phyloP scores from a whole-genome alignment of 345 rosid genomes.

The Ceriops zippeliana region DNA sequence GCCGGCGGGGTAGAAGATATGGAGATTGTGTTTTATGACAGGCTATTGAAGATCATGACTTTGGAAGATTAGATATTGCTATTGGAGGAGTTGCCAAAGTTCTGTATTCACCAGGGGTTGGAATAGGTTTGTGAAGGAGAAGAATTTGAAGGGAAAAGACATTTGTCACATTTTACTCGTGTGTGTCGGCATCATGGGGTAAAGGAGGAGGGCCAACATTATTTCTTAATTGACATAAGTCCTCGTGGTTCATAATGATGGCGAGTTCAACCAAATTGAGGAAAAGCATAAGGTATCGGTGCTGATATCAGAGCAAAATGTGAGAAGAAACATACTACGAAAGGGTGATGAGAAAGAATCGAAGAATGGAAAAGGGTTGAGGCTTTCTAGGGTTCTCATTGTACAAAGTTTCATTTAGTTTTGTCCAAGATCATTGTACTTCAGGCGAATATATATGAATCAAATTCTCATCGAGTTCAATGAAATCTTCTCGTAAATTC shows the following conservation, averaged over 20 bases:
- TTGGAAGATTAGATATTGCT: constrained; percentile 29
- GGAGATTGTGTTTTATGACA: constrained; percentile 23
- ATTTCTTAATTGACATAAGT: constrained; percentile 41
- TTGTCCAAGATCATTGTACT: no score
- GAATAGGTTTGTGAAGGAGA: constrained; percentile 30
- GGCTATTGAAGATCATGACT: constrained; percentile 13
- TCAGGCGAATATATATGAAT: no score
- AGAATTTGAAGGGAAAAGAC: constrained; percentile 21
- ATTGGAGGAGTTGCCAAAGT: constrained; percentile 31
- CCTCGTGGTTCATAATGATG: not conserved
- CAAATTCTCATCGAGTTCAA: no score
- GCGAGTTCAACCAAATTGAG: constrained; percentile 14
- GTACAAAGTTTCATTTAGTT: no score
- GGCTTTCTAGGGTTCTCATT: constrained; percentile 41
- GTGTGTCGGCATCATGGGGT: constrained; percentile 1
- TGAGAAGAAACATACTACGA: constrained; percentile 6
- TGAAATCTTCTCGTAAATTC: no score
- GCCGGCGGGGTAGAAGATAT: constrained; percentile 10
- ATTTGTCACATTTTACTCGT: constrained; percentile 19
- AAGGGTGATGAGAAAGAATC: constrained; percentile 10
- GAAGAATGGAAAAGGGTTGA: constrained; percentile 29
- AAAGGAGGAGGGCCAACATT: constrained; percentile 17
- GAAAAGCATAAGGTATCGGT: constrained; percentile 30
- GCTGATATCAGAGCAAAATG: constrained; percentile 18
- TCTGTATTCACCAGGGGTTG: constrained; percentile 32